These are phyloP conservation scores for Stropharia rugosoannulata DNA, from an alignment of 768 basidiomycete genomes.

Conservation along the genomic window DNA sequence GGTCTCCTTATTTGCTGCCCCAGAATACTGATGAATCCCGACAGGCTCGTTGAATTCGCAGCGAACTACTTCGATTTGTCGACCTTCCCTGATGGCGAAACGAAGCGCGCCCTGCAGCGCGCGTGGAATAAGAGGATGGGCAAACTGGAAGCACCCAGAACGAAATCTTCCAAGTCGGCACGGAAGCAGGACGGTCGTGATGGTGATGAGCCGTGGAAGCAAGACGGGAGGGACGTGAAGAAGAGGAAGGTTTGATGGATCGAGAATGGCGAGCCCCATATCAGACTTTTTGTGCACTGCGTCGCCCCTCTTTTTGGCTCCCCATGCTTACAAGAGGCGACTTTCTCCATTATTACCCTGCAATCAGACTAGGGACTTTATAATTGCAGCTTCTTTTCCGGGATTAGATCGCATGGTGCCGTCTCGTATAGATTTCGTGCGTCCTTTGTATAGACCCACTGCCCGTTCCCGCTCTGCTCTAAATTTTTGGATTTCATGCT, in stretches of 20 bases:
- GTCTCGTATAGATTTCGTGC: constrained; percentile 8
- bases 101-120: constrained; percentile 62
- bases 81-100: constrained; percentile 67
- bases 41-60: constrained; percentile 41
- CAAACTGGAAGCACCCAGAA: constrained; percentile 28
- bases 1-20: not conserved
- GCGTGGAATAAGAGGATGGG: constrained; percentile 53
- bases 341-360: not conserved
- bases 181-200: constrained; percentile 5
- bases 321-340: not conserved
- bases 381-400: not conserved
- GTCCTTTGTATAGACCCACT: constrained; percentile 11
- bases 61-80: constrained; percentile 66
- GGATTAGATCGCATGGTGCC: not conserved
- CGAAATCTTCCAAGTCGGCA: constrained; percentile 5
- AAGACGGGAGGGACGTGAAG: constrained; percentile 8
- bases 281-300: not conserved
- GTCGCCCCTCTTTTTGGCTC: not conserved
- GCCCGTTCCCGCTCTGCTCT: constrained; percentile 6
- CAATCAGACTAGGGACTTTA: not conserved
- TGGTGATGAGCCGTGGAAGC: constrained; percentile 1
- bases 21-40: constrained; percentile 4
- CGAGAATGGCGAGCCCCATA: constrained; percentile 4
- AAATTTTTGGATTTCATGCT: constrained; percentile 12
- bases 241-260: constrained; percentile 1